Evolutionary conservation across 225 moss, liverwort and hornwort genomes (phyloP).

Genomic region (Antitrichia curtipendula): DNA sequence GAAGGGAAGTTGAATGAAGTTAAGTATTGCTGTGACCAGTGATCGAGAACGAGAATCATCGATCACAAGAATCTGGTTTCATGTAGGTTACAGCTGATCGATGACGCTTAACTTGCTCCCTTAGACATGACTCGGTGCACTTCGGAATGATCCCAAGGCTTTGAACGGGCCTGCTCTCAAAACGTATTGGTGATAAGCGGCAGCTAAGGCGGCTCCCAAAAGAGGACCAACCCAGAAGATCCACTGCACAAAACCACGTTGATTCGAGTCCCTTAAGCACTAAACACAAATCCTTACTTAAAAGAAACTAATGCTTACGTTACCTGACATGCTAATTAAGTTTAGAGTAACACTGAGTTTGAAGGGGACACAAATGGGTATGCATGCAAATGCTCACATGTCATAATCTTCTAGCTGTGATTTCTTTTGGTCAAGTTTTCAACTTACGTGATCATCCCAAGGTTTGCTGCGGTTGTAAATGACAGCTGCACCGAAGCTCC

Average conservation of each 20-base stretch:
- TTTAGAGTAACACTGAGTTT: background rate
- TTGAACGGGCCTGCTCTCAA: slow-evolving; percentile 38
- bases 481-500: slow-evolving; percentile 50
- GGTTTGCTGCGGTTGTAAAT: slow-evolving; percentile 35
- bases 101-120: background rate
- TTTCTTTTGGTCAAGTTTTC: background rate
- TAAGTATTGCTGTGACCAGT: background rate
- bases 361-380: background rate
- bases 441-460: slow-evolving; percentile 43
- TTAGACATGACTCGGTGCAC: slow-evolving; percentile 18
- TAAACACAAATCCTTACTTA: too few relatives aligned
- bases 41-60: background rate
- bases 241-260: slow-evolving; percentile 24
- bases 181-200: slow-evolving; percentile 38
- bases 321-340: background rate
- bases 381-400: background rate
- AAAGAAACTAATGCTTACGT: too few relatives aligned
- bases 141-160: slow-evolving; percentile 28
- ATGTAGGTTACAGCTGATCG: background rate
- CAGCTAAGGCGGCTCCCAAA: slow-evolving; percentile 44
- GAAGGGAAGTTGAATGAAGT: background rate
- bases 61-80: background rate
- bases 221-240: slow-evolving; percentile 53
- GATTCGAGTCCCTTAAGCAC: background rate
- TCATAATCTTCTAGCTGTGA: background rate